These are phyloP conservation scores for Phoma herbarum DNA, from an alignment of 2,329 filamentous ascomycete genomes.

Conservation along the genomic window DNA sequence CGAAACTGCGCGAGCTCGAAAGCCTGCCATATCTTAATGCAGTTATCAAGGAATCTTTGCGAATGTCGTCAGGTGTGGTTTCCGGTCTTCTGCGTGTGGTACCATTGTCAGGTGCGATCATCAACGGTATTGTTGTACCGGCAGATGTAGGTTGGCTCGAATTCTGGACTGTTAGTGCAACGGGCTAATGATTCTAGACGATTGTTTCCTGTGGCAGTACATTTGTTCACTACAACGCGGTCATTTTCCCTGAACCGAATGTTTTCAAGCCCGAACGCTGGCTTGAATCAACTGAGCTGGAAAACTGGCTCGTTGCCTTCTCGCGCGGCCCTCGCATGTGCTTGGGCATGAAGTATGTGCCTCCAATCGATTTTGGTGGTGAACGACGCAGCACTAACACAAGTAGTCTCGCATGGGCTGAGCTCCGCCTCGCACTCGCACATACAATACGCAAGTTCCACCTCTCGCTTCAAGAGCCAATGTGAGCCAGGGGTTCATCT, in stretches of 20 bases:
- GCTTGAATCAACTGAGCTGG: conserved; percentile 37
- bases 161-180: background rate
- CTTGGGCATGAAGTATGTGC: conserved; percentile 41
- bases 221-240: conserved; percentile 45
- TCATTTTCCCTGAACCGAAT: conserved; percentile 42
- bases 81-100: conserved; percentile 38
- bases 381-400: background rate
- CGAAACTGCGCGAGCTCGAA: conserved; percentile 48
- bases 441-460: conserved; percentile 45
- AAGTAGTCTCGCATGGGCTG: conserved; percentile 45
- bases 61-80: conserved; percentile 48
- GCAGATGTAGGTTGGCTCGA: conserved; percentile 25
- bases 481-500: conserved; percentile 25
- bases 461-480: conserved; percentile 29
- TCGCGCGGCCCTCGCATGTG: conserved; percentile 49
- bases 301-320: conserved; percentile 46
- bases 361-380: background rate
- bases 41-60: conserved; percentile 53
- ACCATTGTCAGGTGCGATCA: conserved; percentile 32
- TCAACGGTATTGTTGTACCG: conserved; percentile 32
- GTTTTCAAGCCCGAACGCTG: conserved; percentile 46
- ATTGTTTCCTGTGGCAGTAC: conserved; percentile 44
- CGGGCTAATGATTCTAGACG: conserved; percentile 22
- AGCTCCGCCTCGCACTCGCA: conserved; percentile 44
- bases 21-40: conserved; percentile 47